Percentiles rank a stretch among this genome's conserved stretches.
phyloP scores from a whole-genome alignment of 768 basidiomycete species.

The Mycena rebaudengoi region DNA sequence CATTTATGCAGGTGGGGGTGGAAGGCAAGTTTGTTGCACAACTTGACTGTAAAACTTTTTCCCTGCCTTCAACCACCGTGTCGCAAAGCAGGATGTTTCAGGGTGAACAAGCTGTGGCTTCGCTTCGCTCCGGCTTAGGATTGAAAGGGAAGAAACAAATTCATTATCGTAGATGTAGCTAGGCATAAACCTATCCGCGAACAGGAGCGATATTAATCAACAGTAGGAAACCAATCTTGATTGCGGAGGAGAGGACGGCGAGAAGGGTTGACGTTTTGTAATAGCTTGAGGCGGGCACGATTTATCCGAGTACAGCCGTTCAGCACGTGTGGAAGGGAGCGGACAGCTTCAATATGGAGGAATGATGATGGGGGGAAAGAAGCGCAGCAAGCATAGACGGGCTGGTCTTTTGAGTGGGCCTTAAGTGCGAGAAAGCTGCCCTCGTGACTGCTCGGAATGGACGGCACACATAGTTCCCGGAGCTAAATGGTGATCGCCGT shows the following conservation, averaged over 20 bases:
- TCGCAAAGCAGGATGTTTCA: neutral
- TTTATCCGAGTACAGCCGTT: no score
- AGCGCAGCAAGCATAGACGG: slow-evolving; percentile 3
- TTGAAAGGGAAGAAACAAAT: no score
- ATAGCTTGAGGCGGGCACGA: neutral
- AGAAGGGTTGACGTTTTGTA: neutral
- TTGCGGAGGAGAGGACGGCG: no score
- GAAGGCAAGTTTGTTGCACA: neutral
- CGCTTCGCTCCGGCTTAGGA: no score
- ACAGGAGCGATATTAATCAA: no score
- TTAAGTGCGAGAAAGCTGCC: neutral
- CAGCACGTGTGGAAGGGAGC: no score
- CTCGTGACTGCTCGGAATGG: slow-evolving; percentile 2
- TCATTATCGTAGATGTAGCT: no score
- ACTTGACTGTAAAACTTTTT: neutral
- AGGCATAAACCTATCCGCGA: no score
- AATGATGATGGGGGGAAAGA: neutral
- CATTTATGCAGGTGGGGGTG: neutral
- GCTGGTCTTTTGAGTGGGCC: neutral
- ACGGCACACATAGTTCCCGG: slow-evolving; percentile 1
- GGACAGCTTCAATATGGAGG: no score
- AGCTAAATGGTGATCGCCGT: slow-evolving; percentile 5
- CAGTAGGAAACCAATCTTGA: no score
- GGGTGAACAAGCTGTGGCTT: neutral
- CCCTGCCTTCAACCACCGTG: slow-evolving; percentile 1